Percentiles rank a stretch among this genome's conserved stretches.
These are phyloP conservation scores for Corynespora cassiicola DNA, from an alignment of 2,329 filamentous ascomycete genomes.

Conservation along the genomic window DNA sequence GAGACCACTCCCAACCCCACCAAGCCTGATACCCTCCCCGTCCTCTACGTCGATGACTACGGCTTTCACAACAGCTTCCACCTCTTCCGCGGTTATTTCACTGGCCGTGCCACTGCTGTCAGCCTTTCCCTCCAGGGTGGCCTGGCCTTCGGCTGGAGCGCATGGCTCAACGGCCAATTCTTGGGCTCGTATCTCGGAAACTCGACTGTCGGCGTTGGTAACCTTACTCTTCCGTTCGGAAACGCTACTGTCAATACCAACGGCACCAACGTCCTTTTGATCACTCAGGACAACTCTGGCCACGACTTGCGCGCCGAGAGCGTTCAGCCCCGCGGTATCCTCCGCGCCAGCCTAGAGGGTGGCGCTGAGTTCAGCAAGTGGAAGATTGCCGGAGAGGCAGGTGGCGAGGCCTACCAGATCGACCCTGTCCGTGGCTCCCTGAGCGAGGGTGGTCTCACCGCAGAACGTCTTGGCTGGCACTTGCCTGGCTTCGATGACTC, in stretches of 20 bases:
- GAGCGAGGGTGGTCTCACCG: slow-evolving; percentile 65
- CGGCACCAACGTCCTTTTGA: slow-evolving; percentile 56
- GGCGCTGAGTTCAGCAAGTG: slow-evolving; percentile 56
- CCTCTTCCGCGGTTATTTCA: slow-evolving; percentile 51
- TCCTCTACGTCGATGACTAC: slow-evolving; percentile 51
- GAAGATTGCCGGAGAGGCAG: slow-evolving; percentile 65
- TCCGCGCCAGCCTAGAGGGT: slow-evolving; percentile 58
- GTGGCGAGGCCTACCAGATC: slow-evolving; percentile 55
- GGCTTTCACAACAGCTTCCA: slow-evolving; percentile 51
- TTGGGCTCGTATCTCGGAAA: slow-evolving; percentile 63
- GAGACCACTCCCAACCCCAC: slow-evolving; percentile 45
- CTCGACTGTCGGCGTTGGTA: slow-evolving; percentile 45
- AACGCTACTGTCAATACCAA: slow-evolving; percentile 54
- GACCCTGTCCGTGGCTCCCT: slow-evolving; percentile 63
- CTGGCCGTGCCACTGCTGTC: slow-evolving; percentile 48
- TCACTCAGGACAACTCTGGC: slow-evolving; percentile 67
- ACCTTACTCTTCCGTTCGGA: slow-evolving; percentile 57
- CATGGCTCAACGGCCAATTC: slow-evolving; percentile 64
- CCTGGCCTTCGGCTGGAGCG: slow-evolving; percentile 63
- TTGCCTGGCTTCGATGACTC: slow-evolving; percentile 62
- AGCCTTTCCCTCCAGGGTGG: slow-evolving; percentile 62
- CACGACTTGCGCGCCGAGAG: slow-evolving; percentile 62
- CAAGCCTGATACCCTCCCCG: slow-evolving; percentile 46
- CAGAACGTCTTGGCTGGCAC: slow-evolving; percentile 66
- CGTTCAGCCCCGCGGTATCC: slow-evolving; percentile 59